phyloP scores from a whole-genome alignment of 2,329 filamentous ascomycete species.

The Cryphonectria naterciae region DNA sequence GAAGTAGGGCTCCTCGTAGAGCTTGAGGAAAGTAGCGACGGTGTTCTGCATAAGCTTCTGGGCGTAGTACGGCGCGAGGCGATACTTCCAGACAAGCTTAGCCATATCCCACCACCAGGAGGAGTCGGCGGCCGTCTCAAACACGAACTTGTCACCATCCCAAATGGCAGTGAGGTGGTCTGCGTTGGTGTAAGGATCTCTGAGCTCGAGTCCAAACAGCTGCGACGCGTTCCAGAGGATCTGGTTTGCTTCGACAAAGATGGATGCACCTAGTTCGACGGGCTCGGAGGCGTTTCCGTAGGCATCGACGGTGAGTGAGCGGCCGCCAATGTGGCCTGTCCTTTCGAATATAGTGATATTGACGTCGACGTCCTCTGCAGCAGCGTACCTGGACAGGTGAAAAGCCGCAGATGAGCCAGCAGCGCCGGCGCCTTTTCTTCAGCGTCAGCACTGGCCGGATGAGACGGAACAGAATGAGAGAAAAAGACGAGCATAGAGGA shows the following conservation, averaged over 20 bases:
- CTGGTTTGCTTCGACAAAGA: constrained; percentile 84
- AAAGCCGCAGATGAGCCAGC: constrained; percentile 88
- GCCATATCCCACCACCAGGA: constrained; percentile 79
- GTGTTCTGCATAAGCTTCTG: constrained; percentile 72
- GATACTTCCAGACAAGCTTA: constrained; percentile 85
- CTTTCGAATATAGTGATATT: constrained; percentile 91
- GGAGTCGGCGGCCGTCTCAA: constrained; percentile 61
- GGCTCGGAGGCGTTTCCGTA: constrained; percentile 69
- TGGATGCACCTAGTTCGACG: constrained; percentile 87
- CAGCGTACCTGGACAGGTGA: constrained; percentile 73
- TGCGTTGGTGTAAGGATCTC: constrained; percentile 49
- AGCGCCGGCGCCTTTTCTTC: constrained; percentile 75
- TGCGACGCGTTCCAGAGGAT: constrained; percentile 77
- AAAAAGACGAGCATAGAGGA: background rate
- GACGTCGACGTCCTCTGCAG: constrained; percentile 60
- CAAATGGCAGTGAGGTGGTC: constrained; percentile 74
- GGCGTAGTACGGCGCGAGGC: constrained; percentile 74
- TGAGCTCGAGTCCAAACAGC: constrained; percentile 69
- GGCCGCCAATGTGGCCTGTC: constrained; percentile 76
- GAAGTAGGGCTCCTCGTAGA: constrained; percentile 83
- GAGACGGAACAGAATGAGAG: background rate
- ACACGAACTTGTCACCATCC: constrained; percentile 78
- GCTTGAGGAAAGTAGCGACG: constrained; percentile 72
- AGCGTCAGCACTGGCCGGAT: background rate
- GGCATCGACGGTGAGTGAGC: constrained; percentile 81